phyloP scores from a whole-genome alignment of 73 alveolate species.

The Blepharisma stoltei region DNA sequence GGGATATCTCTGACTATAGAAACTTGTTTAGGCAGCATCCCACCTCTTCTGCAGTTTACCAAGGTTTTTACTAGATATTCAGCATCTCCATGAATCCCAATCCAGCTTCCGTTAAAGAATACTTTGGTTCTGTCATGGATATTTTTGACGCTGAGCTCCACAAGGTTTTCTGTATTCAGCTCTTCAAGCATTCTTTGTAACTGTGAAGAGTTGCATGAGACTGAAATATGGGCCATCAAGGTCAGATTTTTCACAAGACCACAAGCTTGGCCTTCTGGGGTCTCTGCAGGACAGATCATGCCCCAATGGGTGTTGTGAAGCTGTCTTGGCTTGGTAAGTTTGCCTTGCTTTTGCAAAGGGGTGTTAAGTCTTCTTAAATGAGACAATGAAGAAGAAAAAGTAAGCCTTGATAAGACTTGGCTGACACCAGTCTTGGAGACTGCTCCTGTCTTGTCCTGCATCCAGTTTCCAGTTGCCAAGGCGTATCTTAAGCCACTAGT shows the following conservation, averaged over 20 bases:
- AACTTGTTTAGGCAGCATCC: constrained; percentile 78
- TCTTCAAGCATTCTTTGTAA: constrained; percentile 63
- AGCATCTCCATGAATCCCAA: constrained; percentile 91
- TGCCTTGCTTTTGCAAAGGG: constrained; percentile 92
- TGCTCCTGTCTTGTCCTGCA: constrained; percentile 80
- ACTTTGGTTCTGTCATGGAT: constrained; percentile 80
- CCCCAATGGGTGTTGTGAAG: constrained; percentile 99
- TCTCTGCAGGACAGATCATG: constrained; percentile 99
- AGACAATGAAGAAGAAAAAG: constrained; percentile 94
- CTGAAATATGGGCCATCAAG: constrained; percentile 93
- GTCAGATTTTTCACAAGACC: constrained; percentile 99
- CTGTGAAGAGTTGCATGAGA: constrained; percentile 65
- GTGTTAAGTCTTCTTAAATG: constrained; percentile 98
- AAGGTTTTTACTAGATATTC: constrained; percentile 70
- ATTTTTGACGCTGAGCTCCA: constrained; percentile 63
- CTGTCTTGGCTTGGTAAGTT: constrained; percentile 98
- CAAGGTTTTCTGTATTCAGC: constrained; percentile 75
- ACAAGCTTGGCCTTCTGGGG: constrained; percentile 99
- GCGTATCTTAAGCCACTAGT: constrained; percentile 90
- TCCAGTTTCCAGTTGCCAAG: constrained; percentile 99
- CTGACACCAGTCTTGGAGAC: constrained; percentile 98
- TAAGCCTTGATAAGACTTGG: constrained; percentile 95
- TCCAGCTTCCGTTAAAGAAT: constrained; percentile 98
- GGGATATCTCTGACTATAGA: constrained; percentile 94
- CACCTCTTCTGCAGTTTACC: constrained; percentile 61